A percentile compares a stretch with the other conserved stretches of the same genome.
These are phyloP conservation scores for Ophiostoma ulmi DNA, from an alignment of 2,329 filamentous ascomycete species.

Conservation along the genomic window DNA sequence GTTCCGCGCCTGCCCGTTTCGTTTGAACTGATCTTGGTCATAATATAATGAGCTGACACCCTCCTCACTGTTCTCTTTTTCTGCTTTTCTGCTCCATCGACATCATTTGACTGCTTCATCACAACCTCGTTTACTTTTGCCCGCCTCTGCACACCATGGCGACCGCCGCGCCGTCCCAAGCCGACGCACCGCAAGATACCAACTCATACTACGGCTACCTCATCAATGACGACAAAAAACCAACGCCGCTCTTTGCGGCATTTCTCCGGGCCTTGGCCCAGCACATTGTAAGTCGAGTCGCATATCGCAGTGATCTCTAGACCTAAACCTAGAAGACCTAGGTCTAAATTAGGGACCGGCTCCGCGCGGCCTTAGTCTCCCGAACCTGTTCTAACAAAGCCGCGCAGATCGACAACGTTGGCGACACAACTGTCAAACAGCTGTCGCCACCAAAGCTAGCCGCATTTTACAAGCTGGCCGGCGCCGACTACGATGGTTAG, in stretches of 20 bases:
- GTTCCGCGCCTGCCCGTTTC: conserved; percentile 20
- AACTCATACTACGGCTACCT: conserved; percentile 59
- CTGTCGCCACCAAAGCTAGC: conserved; percentile 66
- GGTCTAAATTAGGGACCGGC: not conserved
- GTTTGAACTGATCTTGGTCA: not conserved
- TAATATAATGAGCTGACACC: conserved; percentile 4
- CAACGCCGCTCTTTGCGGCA: conserved; percentile 61
- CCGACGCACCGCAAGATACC: conserved; percentile 29
- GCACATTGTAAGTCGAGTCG: conserved; percentile 57
- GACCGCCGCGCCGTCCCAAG: conserved; percentile 22
- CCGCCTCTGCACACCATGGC: conserved; percentile 22
- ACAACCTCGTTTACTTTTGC: not conserved
- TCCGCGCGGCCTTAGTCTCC: conserved; percentile 7
- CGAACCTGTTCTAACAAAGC: conserved; percentile 13
- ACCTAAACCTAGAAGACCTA: not conserved
- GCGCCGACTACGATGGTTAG: conserved; percentile 55
- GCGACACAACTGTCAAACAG: conserved; percentile 49
- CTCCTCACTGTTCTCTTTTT: not conserved
- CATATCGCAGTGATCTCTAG: not conserved
- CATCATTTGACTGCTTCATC: not conserved
- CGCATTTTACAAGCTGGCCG: conserved; percentile 70
- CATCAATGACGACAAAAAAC: conserved; percentile 62
- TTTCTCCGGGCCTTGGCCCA: conserved; percentile 63
- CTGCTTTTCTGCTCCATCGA: not conserved
- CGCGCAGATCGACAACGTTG: conserved; percentile 52